phyloP scores from a whole-genome alignment of 1,139 yeast species.

The Debaryomycetaceae sp. region DNA sequence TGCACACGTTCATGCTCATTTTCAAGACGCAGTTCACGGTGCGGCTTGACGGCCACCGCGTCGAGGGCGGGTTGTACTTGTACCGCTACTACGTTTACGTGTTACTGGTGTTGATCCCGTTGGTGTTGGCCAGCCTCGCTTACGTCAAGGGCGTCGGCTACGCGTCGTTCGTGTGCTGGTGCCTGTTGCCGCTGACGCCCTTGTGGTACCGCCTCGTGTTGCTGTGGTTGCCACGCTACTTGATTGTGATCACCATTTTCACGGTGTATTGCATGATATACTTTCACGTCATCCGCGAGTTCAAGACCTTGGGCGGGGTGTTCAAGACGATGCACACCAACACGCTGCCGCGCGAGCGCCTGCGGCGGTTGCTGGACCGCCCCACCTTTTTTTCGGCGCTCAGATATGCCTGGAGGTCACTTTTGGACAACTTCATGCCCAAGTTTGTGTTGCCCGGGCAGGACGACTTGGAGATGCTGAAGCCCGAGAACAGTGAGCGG shows the following conservation, averaged over 20 bases:
- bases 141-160: constrained; percentile 57
- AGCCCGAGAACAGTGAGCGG: too few species aligned
- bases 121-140: constrained; percentile 68
- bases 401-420: constrained; percentile 21
- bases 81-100: constrained; percentile 58
- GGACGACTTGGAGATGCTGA: not conserved
- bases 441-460: constrained; percentile 23
- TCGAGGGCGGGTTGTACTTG: constrained; percentile 74
- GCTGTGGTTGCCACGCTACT: constrained; percentile 80
- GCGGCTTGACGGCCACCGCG: constrained; percentile 35
- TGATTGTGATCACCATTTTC: constrained; percentile 59
- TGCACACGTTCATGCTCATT: constrained; percentile 74
- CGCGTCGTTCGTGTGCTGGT: constrained; percentile 67
- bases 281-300: constrained; percentile 63
- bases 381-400: constrained; percentile 38
- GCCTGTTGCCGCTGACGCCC: constrained; percentile 73
- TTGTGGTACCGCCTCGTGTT: constrained; percentile 71
- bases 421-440: constrained; percentile 26
- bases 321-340: constrained; percentile 29
- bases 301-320: constrained; percentile 48
- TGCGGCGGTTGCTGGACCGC: constrained; percentile 13
- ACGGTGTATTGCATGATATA: constrained; percentile 69
- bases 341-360: constrained; percentile 9
- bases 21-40: constrained; percentile 53
- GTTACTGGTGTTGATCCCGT: constrained; percentile 57